Conservation (phyloP, 768 basidiomycete genomes). For the Myochromella boudieri region DNA sequence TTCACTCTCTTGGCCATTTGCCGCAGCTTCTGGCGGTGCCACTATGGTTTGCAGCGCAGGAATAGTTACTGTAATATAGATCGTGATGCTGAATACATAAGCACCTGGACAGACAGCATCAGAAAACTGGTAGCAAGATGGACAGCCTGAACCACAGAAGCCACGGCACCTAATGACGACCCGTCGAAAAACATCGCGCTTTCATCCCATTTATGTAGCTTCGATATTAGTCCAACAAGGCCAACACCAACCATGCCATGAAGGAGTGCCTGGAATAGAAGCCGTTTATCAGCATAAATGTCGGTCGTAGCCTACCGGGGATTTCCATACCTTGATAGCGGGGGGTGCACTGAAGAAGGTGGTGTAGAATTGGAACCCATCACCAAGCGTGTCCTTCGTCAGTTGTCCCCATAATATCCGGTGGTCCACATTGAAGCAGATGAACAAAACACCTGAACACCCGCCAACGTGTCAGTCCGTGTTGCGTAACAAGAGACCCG, state of each 20-base stretch:
- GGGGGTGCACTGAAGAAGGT: slow-evolving; percentile 93
- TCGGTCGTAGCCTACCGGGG: background rate
- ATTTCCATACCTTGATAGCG: slow-evolving; percentile 81
- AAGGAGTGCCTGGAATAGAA: slow-evolving; percentile 66
- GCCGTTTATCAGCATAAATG: background rate
- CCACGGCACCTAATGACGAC: slow-evolving; percentile 71
- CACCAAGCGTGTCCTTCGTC: slow-evolving; percentile 62
- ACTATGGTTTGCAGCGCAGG: slow-evolving; percentile 78
- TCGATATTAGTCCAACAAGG: slow-evolving; percentile 69
- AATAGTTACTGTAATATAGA: slow-evolving; percentile 84
- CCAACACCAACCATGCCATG: slow-evolving; percentile 85
- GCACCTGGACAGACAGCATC: slow-evolving; percentile 45
- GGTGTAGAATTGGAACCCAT: slow-evolving; percentile 87
- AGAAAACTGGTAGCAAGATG: slow-evolving; percentile 4
- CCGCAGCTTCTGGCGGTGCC: slow-evolving; percentile 48
- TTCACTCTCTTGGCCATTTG: slow-evolving; percentile 38
- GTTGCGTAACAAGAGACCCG: slow-evolving; percentile 13
- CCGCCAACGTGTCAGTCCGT: slow-evolving; percentile 1
- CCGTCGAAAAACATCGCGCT: slow-evolving; percentile 96
- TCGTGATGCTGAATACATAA: slow-evolving; percentile 72
- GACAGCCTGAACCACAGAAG: background rate
- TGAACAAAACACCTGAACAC: slow-evolving; percentile 69
- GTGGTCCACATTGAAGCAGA: slow-evolving; percentile 87
- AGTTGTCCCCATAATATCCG: slow-evolving; percentile 72
- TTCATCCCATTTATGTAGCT: slow-evolving; percentile 87